phyloP scores from a whole-genome alignment of 768 basidiomycete species.

The Boletus sp. region DNA sequence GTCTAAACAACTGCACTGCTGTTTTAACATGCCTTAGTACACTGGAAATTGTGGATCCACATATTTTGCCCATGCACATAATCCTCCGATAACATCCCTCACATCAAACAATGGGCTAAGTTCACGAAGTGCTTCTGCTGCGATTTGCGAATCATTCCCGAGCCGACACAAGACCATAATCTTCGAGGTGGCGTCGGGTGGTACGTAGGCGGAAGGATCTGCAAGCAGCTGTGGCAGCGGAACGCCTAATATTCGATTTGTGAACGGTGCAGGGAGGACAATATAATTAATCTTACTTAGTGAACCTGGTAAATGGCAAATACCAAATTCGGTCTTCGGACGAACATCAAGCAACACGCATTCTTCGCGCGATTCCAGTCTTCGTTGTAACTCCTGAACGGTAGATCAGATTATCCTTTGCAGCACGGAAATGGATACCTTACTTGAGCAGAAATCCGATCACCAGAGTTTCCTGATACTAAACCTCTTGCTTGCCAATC shows the following conservation, averaged over 20 bases:
- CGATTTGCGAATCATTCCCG: constrained; percentile 93
- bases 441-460: constrained; percentile 48
- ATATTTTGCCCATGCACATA: constrained; percentile 73
- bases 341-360: constrained; percentile 73
- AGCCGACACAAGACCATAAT: constrained; percentile 74
- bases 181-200: constrained; percentile 25
- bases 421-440: neutral
- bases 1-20: neutral
- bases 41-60: constrained; percentile 78
- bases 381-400: constrained; percentile 48
- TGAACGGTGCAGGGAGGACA: neutral
- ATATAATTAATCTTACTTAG: constrained; percentile 51
- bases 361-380: constrained; percentile 32
- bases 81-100: constrained; percentile 77
- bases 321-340: constrained; percentile 75
- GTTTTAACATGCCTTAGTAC: constrained; percentile 68
- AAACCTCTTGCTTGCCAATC: constrained; percentile 65
- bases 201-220: constrained; percentile 51
- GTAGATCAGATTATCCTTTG: neutral
- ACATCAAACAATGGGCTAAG: constrained; percentile 34
- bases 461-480: constrained; percentile 35
- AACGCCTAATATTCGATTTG: constrained; percentile 53
- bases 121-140: constrained; percentile 49
- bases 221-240: constrained; percentile 66
- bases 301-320: constrained; percentile 76